Evolutionary conservation across 257 asterid species (phyloP).

Genomic region (Avicennia marina): DNA sequence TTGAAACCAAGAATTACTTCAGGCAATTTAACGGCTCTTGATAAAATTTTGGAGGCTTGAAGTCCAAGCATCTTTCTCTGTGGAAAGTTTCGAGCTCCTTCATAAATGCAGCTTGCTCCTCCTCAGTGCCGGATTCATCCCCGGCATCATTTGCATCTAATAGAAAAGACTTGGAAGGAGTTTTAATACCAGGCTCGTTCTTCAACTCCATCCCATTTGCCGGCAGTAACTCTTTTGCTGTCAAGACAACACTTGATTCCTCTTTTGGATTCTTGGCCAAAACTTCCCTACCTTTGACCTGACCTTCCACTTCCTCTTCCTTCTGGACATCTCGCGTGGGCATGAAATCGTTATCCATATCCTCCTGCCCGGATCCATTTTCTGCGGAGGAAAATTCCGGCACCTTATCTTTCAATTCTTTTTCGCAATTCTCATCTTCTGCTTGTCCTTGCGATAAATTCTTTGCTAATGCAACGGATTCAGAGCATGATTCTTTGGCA

Average conservation of each 20-base stretch:
- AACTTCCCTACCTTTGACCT: constrained; percentile 20
- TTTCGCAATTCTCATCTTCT: constrained; percentile 24
- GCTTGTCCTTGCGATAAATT: constrained; percentile 12
- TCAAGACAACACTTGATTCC: constrained; percentile 20
- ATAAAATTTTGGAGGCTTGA: constrained; percentile 81
- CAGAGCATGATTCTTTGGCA: constrained; percentile 11
- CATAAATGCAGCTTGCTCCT: constrained; percentile 74
- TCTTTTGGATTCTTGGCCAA: constrained; percentile 18
- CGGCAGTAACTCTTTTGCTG: constrained; percentile 27
- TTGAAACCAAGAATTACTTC: constrained; percentile 44
- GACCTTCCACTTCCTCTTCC: constrained; percentile 24
- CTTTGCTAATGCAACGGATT: constrained; percentile 5
- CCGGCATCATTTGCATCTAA: constrained; percentile 49
- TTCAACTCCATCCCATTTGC: constrained; percentile 23
- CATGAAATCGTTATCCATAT: constrained; percentile 14
- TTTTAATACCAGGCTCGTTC: constrained; percentile 32
- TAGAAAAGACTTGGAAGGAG: constrained; percentile 42
- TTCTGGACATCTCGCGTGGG: constrained; percentile 14
- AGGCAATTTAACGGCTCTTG: constrained; percentile 85
- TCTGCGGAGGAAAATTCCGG: constrained; percentile 26
- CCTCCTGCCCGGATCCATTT: constrained; percentile 32
- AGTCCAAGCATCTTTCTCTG: constrained; percentile 64
- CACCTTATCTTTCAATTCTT: constrained; percentile 18
- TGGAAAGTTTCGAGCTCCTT: constrained; percentile 73
- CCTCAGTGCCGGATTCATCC: constrained; percentile 71